phyloP scores from a whole-genome alignment of 371 early-diverging fungal genomes.

The Rhizopus microsporus region DNA sequence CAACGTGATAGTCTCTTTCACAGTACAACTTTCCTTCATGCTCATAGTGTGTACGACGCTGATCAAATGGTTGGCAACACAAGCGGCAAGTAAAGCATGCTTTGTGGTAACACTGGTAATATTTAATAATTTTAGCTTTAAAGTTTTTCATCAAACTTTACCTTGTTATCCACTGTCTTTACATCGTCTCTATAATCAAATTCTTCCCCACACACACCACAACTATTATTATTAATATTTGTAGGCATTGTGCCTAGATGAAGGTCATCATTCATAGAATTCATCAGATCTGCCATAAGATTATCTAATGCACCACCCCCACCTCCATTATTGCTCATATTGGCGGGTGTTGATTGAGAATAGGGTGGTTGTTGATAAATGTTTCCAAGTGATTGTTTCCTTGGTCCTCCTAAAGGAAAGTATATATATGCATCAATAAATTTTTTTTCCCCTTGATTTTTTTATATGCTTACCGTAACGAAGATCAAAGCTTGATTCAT shows the following conservation, averaged over 20 bases:
- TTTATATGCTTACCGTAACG: constrained; percentile 14
- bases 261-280: constrained; percentile 48
- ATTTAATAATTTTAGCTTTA: neutral
- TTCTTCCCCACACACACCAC: constrained; percentile 35
- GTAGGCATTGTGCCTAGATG: constrained; percentile 6
- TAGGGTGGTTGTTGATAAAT: constrained; percentile 19
- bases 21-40: constrained; percentile 70
- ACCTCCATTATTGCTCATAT: constrained; percentile 5
- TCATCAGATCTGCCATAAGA: constrained; percentile 62
- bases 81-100: constrained; percentile 64
- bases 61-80: constrained; percentile 66
- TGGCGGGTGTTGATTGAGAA: constrained; percentile 8
- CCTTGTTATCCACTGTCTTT: constrained; percentile 30
- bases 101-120: constrained; percentile 42
- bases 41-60: constrained; percentile 63
- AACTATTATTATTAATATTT: constrained; percentile 7
- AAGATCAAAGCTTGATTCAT: constrained; percentile 14
- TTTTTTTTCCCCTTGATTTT: neutral
- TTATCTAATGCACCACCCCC: constrained; percentile 48
- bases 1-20: constrained; percentile 64
- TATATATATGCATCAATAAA: neutral
- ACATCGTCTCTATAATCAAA: constrained; percentile 50
- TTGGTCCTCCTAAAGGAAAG: constrained; percentile 13
- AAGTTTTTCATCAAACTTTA: constrained; percentile 27
- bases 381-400: constrained; percentile 27